Evolutionary conservation across 345 rosid genomes (phyloP).

Genomic region (Geranium rotundifolium): DNA sequence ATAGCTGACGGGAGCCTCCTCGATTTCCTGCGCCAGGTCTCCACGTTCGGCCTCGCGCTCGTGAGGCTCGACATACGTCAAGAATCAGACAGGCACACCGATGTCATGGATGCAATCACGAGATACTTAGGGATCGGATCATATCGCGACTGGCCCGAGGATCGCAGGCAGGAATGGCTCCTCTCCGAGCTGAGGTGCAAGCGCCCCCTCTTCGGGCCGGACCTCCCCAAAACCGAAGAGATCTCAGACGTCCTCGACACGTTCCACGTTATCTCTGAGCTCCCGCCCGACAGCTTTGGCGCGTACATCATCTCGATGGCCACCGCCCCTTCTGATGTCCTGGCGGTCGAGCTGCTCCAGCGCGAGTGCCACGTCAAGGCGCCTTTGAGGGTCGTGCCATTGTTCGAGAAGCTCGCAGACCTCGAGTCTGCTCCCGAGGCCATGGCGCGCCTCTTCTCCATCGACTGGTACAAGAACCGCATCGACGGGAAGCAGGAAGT

Average conservation of each 20-base stretch:
- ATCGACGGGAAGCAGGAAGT: slow-evolving; percentile 94
- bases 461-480: slow-evolving; percentile 79
- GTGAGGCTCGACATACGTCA: slow-evolving; percentile 93
- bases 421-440: slow-evolving; percentile 93
- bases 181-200: slow-evolving; percentile 80
- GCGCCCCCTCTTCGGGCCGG: slow-evolving; percentile 91
- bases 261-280: slow-evolving; percentile 69
- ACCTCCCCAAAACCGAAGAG: slow-evolving; percentile 91
- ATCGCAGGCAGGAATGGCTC: slow-evolving; percentile 77
- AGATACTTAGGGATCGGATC: slow-evolving; percentile 70
- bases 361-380: slow-evolving; percentile 77
- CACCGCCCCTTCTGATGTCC: slow-evolving; percentile 86
- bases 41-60: slow-evolving; percentile 90
- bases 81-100: slow-evolving; percentile 90
- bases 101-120: slow-evolving; percentile 85
- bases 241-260: slow-evolving; percentile 80
- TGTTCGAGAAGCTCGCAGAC: slow-evolving; percentile 94
- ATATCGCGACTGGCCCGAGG: slow-evolving; percentile 84
- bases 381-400: slow-evolving; percentile 85
- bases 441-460: slow-evolving; percentile 79
- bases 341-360: slow-evolving; percentile 87
- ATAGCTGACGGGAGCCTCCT: slow-evolving; percentile 98
- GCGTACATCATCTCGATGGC: slow-evolving; percentile 98
- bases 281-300: slow-evolving; percentile 75
- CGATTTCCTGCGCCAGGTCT: slow-evolving; percentile 90